A percentile compares a stretch with the other conserved stretches of the same genome.
Evolutionary conservation across 192 early-diverging fungal species (phyloP).

Genomic region (Linnemannia exigua): DNA sequence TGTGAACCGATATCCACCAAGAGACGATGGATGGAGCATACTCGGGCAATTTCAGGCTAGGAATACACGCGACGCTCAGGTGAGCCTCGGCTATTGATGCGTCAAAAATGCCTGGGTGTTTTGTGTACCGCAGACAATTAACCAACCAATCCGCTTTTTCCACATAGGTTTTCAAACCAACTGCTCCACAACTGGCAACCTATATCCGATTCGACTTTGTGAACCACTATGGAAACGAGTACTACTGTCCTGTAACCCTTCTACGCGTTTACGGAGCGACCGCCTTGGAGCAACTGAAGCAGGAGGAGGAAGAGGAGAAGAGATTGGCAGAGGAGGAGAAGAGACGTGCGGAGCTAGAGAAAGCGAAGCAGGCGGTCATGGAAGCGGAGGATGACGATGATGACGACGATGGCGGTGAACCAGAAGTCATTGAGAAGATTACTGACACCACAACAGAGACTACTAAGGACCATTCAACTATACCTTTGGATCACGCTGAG

Average conservation of each 20-base stretch:
- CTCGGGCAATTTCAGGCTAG: constrained; percentile 88
- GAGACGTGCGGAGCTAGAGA: constrained; percentile 52
- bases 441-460: constrained; percentile 13
- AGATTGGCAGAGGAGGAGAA: constrained; percentile 37
- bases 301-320: constrained; percentile 65
- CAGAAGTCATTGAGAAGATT: constrained; percentile 41
- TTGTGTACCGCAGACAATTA: background rate
- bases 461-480: background rate
- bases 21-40: constrained; percentile 80
- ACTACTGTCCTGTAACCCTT: constrained; percentile 93
- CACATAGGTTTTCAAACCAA: constrained; percentile 83
- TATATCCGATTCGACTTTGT: constrained; percentile 93
- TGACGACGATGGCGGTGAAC: constrained; percentile 21
- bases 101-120: constrained; percentile 58
- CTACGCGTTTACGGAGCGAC: constrained; percentile 93
- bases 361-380: constrained; percentile 32
- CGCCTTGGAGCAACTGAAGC: constrained; percentile 89
- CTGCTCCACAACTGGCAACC: constrained; percentile 78
- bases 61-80: constrained; percentile 91
- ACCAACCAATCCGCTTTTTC: background rate
- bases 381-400: constrained; percentile 39
- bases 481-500: background rate
- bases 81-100: constrained; percentile 75
- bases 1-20: constrained; percentile 84
- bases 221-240: constrained; percentile 91